These are phyloP conservation scores for Beauveria sp. DNA, from an alignment of 2,329 filamentous ascomycete species.

Conservation along the genomic window DNA sequence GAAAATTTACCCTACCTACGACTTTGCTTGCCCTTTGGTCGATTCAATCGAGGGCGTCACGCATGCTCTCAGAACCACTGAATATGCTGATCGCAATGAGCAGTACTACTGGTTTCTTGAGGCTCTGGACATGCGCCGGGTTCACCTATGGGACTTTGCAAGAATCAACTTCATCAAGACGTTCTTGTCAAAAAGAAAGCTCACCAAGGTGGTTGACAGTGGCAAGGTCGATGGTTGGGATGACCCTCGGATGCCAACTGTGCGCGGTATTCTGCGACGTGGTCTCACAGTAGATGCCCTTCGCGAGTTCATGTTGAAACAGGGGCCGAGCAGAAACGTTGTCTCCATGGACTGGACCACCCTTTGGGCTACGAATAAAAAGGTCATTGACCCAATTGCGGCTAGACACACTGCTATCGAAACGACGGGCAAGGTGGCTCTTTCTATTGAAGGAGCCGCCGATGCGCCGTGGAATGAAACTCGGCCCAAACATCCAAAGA, in stretches of 20 bases:
- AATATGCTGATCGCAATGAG: conserved; percentile 80
- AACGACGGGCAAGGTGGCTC: conserved; percentile 57
- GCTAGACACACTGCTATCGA: conserved; percentile 62
- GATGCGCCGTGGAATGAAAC: conserved; percentile 53
- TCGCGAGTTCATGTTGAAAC: conserved; percentile 68
- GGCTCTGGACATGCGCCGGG: conserved; percentile 63
- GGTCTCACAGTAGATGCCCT: conserved; percentile 70
- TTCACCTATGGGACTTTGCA: conserved; percentile 80
- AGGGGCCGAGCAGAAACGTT: conserved; percentile 69
- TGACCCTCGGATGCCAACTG: conserved; percentile 71
- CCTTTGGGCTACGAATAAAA: conserved; percentile 47
- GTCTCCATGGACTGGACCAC: conserved; percentile 68
- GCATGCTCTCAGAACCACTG: conserved; percentile 73
- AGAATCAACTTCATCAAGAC: conserved; percentile 79
- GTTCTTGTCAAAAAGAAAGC: conserved; percentile 77
- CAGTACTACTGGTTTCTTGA: conserved; percentile 83
- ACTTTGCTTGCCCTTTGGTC: conserved; percentile 76
- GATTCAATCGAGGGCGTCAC: conserved; percentile 77
- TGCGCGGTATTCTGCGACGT: conserved; percentile 62
- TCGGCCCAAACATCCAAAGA: conserved; percentile 76
- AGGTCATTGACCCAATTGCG: conserved; percentile 65
- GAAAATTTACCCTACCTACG: conserved; percentile 85
- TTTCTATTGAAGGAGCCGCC: conserved; percentile 56
- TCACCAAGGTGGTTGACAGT: conserved; percentile 53
- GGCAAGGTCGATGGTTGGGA: conserved; percentile 70